A percentile compares a stretch with the other conserved stretches of the same genome.
Evolutionary conservation across 2,329 filamentous ascomycete genomes (phyloP).

Genomic region (Pseudogymnoascus destructans): DNA sequence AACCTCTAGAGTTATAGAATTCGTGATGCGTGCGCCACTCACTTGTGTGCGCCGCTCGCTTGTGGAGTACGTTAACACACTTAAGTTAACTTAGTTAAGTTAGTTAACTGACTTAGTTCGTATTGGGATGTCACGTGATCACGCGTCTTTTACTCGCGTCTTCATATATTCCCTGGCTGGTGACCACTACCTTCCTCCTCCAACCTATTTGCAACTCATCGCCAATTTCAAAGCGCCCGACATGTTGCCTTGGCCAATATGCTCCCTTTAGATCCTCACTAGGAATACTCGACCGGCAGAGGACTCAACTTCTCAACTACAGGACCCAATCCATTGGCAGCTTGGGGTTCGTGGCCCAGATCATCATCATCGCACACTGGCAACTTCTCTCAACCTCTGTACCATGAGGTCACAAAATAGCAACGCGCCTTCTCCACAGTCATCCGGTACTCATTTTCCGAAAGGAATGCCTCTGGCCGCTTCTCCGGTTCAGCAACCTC

Average conservation of each 20-base stretch:
- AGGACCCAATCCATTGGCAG: conserved; percentile 18
- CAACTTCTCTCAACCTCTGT: conserved; percentile 35
- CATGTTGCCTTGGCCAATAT: background rate
- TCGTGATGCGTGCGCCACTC: too few species aligned
- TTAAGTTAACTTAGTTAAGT: too few species aligned
- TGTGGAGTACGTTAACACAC: too few species aligned
- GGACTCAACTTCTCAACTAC: conserved; percentile 17
- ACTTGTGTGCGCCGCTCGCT: too few species aligned
- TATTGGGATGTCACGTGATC: background rate
- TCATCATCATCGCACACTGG: conserved; percentile 16
- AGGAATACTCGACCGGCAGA: conserved; percentile 12
- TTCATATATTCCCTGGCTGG: background rate
- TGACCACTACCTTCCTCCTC: background rate
- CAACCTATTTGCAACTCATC: conserved; percentile 1
- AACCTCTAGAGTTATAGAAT: too few species aligned
- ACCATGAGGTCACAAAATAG: conserved; percentile 32
- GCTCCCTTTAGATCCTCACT: background rate
- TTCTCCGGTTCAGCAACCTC: conserved; percentile 25
- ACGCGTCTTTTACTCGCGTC: conserved; percentile 2
- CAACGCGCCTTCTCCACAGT: conserved; percentile 71
- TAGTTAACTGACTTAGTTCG: too few species aligned
- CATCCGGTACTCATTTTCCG: conserved; percentile 61
- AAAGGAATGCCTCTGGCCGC: conserved; percentile 45
- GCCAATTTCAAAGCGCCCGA: background rate
- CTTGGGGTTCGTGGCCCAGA: conserved; percentile 17